Evolutionary conservation across 2,329 filamentous ascomycete genomes (phyloP).

Genomic region (Cytospora mali): DNA sequence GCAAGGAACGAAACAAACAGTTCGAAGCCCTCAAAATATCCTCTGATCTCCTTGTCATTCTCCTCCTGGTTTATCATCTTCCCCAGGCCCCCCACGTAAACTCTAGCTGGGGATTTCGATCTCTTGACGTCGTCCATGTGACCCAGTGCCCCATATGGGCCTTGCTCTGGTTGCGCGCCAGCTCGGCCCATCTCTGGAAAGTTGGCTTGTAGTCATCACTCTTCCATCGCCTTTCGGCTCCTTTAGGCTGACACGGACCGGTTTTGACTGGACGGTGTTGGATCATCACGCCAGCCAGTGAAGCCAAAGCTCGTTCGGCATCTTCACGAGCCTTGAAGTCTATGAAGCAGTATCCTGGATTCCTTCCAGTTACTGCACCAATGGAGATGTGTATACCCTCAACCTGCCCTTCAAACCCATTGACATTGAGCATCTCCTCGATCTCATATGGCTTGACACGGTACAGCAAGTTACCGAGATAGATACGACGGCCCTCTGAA

Average conservation of each 20-base stretch:
- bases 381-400: conserved; percentile 68
- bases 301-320: conserved; percentile 59
- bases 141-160: conserved; percentile 34
- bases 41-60: conserved; percentile 48
- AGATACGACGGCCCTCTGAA: conserved; percentile 49
- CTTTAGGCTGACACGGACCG: conserved; percentile 64
- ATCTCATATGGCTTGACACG: conserved; percentile 48
- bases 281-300: conserved; percentile 57
- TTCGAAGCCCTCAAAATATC: conserved; percentile 51
- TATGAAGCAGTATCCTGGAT: conserved; percentile 64
- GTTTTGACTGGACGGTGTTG: conserved; percentile 64
- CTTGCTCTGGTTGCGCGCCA: conserved; percentile 31
- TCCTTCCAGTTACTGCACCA: conserved; percentile 68
- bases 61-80: conserved; percentile 52
- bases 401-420: conserved; percentile 44
- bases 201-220: conserved; percentile 31
- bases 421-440: conserved; percentile 38
- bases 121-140: conserved; percentile 39
- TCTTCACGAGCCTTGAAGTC: conserved; percentile 56
- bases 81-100: conserved; percentile 55
- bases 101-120: conserved; percentile 41
- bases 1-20: conserved; percentile 38
- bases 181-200: conserved; percentile 48
- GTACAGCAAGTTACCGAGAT: conserved; percentile 66
- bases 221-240: not conserved